Evolutionary conservation across 1,284 basidiomycete species (phyloP), one percentile per base, ranked within the genome.

Genomic region (Rhodotorula sp.): DNA sequence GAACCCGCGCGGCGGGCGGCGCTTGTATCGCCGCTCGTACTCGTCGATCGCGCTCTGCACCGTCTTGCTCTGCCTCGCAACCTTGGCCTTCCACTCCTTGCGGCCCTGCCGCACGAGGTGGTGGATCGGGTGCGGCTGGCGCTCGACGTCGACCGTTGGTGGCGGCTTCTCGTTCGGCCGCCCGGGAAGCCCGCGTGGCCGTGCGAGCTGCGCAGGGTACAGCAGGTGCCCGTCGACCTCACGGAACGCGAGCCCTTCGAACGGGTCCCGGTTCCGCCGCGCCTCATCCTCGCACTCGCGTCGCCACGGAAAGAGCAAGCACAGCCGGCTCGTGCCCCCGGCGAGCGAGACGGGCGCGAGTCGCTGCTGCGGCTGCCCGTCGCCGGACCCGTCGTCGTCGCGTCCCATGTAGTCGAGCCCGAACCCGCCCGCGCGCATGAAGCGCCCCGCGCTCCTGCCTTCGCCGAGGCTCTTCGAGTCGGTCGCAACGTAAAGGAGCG

Each of bases 1-100:
- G 53, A 79, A 79, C 42, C 78, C 78, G 25, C 63, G 68, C 0
- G 78, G 78, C 23, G 78, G 78, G 0, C 58, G 59, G 16, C 74
- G 66, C 25, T 63, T 64, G 56, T 79, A 77, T n/a, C 78, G 27
- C 48, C 74, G 64, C 57, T 64, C 57, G 65, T 79, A 79, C 70
- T 79, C 77, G 10, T 25, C 48, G 34, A 78, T 70, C 21, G 77
- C 78, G 48, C 76, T 61, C 25, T 63, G 21, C 25, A 77, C 57
- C 14, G 71, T 73, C 61, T 67, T 67, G 50, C 75, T 77, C 66
- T 74, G 73, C 4, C 71, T 21, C 17, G 21, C 46, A 3, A 76
- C 58, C 65, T 70, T 67, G 19, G 49, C 61, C 19, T 68, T 56
- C 75, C 75, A 76, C 41, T 66, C 44, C 57, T 63, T 41, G 55